These are phyloP conservation scores for Populus tremula DNA, from an alignment of 345 rosid genomes.

Conservation along the genomic window DNA sequence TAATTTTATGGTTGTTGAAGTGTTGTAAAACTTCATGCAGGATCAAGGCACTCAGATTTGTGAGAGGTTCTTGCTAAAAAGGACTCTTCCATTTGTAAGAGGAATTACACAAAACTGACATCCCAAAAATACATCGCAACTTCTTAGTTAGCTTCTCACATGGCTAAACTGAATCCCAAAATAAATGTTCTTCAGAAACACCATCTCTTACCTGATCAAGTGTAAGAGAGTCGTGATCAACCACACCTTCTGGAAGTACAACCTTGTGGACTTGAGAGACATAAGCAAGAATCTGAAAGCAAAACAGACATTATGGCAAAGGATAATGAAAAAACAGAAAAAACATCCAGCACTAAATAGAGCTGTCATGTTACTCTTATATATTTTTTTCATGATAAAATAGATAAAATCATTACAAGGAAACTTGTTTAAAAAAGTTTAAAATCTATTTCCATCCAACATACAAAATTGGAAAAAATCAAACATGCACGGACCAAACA, in stretches of 20 bases:
- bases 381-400: neutral
- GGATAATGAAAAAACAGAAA: neutral
- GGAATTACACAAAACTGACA: neutral
- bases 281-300: slow-evolving; percentile 77
- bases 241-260: slow-evolving; percentile 67
- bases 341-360: neutral
- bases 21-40: neutral
- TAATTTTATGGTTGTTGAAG: neutral
- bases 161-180: neutral
- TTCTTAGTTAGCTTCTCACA: neutral
- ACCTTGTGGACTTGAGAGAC: slow-evolving; percentile 91
- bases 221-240: slow-evolving; percentile 62
- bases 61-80: neutral
- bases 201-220: slow-evolving; percentile 64
- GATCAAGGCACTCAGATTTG: neutral
- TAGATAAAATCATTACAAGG: neutral
- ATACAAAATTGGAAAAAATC: neutral
- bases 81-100: too few species aligned
- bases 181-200: neutral
- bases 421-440: neutral
- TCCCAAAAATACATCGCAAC: neutral
- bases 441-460: neutral
- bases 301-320: slow-evolving; percentile 1
- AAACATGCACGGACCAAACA: neutral
- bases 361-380: neutral